phyloP scores from a whole-genome alignment of 2,329 filamentous ascomycete species.

The Sphaerulina vaccinii region DNA sequence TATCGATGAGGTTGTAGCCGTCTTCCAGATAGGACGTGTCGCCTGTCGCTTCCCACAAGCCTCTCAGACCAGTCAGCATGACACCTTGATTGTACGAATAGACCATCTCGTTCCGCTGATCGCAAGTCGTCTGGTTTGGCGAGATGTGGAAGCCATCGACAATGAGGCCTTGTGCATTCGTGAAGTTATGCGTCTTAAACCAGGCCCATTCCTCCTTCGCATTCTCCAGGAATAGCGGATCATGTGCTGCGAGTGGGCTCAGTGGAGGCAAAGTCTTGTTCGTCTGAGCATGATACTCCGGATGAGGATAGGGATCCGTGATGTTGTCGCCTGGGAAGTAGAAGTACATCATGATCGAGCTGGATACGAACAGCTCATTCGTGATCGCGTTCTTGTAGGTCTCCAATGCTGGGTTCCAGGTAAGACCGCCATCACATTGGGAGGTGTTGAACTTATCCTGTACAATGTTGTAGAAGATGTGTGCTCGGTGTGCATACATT shows the following conservation, averaged over 20 bases:
- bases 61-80: constrained; percentile 76
- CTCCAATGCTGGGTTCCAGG: constrained; percentile 73
- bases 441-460: constrained; percentile 75
- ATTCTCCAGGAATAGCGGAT: constrained; percentile 62
- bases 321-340: constrained; percentile 82
- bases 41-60: constrained; percentile 77
- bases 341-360: constrained; percentile 86
- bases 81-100: constrained; percentile 98
- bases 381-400: constrained; percentile 98
- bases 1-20: constrained; percentile 71
- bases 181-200: constrained; percentile 79
- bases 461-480: constrained; percentile 84
- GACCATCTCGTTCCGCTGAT: constrained; percentile 80
- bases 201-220: constrained; percentile 78
- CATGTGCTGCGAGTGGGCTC: constrained; percentile 27
- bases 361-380: constrained; percentile 85
- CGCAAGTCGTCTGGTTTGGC: constrained; percentile 58
- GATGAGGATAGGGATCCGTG: constrained; percentile 40
- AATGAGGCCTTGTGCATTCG: constrained; percentile 67
- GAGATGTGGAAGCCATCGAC: constrained; percentile 86
- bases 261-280: constrained; percentile 49
- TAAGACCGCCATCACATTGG: constrained; percentile 84
- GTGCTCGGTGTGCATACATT: constrained; percentile 77
- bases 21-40: constrained; percentile 69
- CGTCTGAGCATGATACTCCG: constrained; percentile 36